Evolutionary conservation across 2,329 filamentous ascomycete species (phyloP).

Genomic region (Aspergillus felis): DNA sequence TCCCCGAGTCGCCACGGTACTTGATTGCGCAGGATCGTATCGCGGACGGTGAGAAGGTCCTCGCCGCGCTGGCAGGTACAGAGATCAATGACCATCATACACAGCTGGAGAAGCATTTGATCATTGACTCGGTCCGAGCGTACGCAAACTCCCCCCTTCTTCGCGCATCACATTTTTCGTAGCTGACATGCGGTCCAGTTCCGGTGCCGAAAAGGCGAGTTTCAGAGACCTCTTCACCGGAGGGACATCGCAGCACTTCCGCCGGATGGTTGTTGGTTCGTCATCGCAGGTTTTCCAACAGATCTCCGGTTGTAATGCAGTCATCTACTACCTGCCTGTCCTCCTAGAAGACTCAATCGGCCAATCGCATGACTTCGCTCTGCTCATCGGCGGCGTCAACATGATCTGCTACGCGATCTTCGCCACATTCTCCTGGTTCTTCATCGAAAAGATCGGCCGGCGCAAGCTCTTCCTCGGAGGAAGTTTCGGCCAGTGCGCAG

Average conservation of each 20-base stretch:
- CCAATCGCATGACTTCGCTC: conserved; percentile 40
- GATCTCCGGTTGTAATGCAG: conserved; percentile 48
- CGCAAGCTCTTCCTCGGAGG: conserved; percentile 40
- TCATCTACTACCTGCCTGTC: conserved; percentile 49
- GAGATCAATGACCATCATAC: conserved; percentile 54
- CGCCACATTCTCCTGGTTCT: conserved; percentile 45
- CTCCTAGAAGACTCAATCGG: conserved; percentile 48
- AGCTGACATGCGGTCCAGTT: conserved; percentile 46
- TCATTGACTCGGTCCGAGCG: conserved; percentile 62
- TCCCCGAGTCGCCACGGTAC: conserved; percentile 46
- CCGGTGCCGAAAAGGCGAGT: conserved; percentile 49
- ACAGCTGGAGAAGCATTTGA: conserved; percentile 58
- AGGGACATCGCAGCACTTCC: conserved; percentile 38
- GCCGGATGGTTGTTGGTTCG: conserved; percentile 38
- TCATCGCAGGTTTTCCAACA: conserved; percentile 46
- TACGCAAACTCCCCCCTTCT: conserved; percentile 37
- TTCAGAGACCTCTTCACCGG: conserved; percentile 41
- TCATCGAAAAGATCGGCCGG: conserved; percentile 49
- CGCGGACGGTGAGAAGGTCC: conserved; percentile 47
- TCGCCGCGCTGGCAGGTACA: conserved; percentile 48
- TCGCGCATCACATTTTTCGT: neutral
- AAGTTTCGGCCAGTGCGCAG: conserved; percentile 35
- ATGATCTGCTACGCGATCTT: conserved; percentile 44
- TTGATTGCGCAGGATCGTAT: conserved; percentile 45
- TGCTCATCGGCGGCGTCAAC: conserved; percentile 51